Evolutionary conservation across 1,284 basidiomycete species (phyloP), one percentile per base, ranked within the genome.

Genomic region (Ceraceosorus bombacis): DNA sequence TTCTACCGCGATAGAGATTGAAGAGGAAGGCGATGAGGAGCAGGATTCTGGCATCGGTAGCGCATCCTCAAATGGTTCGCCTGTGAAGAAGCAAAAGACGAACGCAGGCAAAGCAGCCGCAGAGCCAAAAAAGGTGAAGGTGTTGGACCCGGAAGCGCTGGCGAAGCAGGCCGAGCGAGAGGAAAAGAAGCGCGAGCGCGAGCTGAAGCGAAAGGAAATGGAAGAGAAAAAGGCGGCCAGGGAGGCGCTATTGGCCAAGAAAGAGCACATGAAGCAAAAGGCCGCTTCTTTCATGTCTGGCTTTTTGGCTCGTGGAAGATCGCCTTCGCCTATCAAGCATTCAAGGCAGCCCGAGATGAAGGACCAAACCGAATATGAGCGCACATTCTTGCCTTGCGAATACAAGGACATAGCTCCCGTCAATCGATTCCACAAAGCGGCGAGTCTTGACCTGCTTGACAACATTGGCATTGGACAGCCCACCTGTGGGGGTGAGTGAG

Each of bases 171-270:
- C 37, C 54, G 65, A 69, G 51, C 56, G 61, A 6, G 67, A 63
- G 17, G 65, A 70, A 9, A 66, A 69, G 49, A 66, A 69, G 60
- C 63, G 64, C 10, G 60, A 61, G 71, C 74, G 38, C 78, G 79
- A 10, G 67, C 69, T 17, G 82, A 82, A 65, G 81, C 63, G 5
- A 48, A 69, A 66, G 41, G 60, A 64, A 5, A 70, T 71, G 51
- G 71, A 71, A 55, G 69, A 61, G 27, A 75, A 86, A 65, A 86
- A 84, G 63, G 78, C 76, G 48, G 82, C 83, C 4, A 87, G 85
- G 81, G 86, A 13, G 27, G 52, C 58, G 43, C 40, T 54, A 43
- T 49, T 54, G 54, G 54, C 49, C 17, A 57, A 63, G 27, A 59
- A 56, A 43, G 54, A 46, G 15, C 61, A 69, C 56, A 54, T 51